phyloP scores from a whole-genome alignment of 1,284 basidiomycete genomes.

The Grifola frondosa region DNA sequence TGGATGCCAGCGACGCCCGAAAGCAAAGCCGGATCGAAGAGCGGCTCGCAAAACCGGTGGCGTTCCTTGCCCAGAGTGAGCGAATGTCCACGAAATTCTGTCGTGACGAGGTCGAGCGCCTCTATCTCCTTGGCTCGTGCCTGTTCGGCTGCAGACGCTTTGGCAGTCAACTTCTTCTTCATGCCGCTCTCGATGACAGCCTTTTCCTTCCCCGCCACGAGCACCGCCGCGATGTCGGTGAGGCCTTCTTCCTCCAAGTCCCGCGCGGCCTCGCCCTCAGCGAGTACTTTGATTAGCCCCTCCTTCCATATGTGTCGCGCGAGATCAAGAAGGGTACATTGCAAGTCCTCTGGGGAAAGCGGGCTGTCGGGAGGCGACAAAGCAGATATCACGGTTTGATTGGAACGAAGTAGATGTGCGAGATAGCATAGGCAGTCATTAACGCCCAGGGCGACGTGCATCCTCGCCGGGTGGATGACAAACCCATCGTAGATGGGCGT shows the following conservation, averaged over 20 bases:
- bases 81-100: constrained; percentile 70
- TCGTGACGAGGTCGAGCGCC: constrained; percentile 74
- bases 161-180: constrained; percentile 74
- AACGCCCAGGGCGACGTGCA: constrained; percentile 65
- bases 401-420: constrained; percentile 65
- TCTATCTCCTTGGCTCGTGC: constrained; percentile 79
- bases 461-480: constrained; percentile 59
- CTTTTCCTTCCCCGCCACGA: constrained; percentile 79
- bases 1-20: constrained; percentile 28
- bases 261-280: constrained; percentile 61
- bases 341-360: constrained; percentile 44
- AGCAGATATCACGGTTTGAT: constrained; percentile 63
- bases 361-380: constrained; percentile 52
- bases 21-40: constrained; percentile 73
- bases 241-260: constrained; percentile 78
- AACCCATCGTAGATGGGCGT: constrained; percentile 82
- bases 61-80: constrained; percentile 84
- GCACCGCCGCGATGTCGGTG: constrained; percentile 80
- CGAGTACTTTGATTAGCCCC: constrained; percentile 67
- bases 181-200: constrained; percentile 79
- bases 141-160: constrained; percentile 76
- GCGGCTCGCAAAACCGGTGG: constrained; percentile 87
- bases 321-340: constrained; percentile 54
- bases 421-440: constrained; percentile 77
- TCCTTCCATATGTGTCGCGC: constrained; percentile 60